A percentile compares a stretch with the other conserved stretches of the same genome.
These are phyloP conservation scores for Pythium diclinum DNA, from an alignment of 352 stramenopile species.

Conservation along the genomic window DNA sequence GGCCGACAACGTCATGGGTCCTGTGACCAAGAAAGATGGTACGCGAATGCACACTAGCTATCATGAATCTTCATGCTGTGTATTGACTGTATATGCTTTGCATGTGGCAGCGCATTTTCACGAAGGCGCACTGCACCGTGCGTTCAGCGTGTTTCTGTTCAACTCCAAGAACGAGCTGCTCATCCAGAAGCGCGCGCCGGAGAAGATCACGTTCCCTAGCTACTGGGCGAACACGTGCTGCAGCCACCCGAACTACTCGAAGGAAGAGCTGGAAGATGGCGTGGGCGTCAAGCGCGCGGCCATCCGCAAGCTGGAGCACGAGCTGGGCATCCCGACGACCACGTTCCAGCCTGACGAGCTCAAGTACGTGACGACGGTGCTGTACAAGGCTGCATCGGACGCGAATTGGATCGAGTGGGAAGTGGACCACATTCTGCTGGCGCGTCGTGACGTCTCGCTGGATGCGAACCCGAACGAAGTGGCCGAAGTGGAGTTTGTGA, in stretches of 20 bases:
- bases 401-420: slow-evolving; percentile 97
- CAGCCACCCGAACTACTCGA: slow-evolving; percentile 94
- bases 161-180: slow-evolving; percentile 83
- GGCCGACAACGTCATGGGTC: slow-evolving; percentile 72
- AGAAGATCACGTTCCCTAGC: slow-evolving; percentile 99
- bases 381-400: slow-evolving; percentile 94
- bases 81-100: slow-evolving; percentile 14
- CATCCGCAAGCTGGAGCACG: slow-evolving; percentile 97
- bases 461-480: slow-evolving; percentile 94
- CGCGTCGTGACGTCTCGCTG: slow-evolving; percentile 75
- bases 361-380: slow-evolving; percentile 96
- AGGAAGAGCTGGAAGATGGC: slow-evolving; percentile 83
- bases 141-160: slow-evolving; percentile 87
- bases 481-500: slow-evolving; percentile 87
- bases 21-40: slow-evolving; percentile 88
- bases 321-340: slow-evolving; percentile 93
- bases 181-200: slow-evolving; percentile 89
- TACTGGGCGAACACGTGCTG: slow-evolving; percentile 99
- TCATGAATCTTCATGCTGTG: background rate
- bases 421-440: slow-evolving; percentile 98
- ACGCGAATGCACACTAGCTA: background rate
- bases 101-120: slow-evolving; percentile 58
- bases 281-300: slow-evolving; percentile 91
- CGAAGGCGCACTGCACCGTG: slow-evolving; percentile 74
- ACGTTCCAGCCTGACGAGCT: slow-evolving; percentile 87